Conservation (phyloP, 1,139 yeast species). For the Suhomyces wounanorum region DNA sequence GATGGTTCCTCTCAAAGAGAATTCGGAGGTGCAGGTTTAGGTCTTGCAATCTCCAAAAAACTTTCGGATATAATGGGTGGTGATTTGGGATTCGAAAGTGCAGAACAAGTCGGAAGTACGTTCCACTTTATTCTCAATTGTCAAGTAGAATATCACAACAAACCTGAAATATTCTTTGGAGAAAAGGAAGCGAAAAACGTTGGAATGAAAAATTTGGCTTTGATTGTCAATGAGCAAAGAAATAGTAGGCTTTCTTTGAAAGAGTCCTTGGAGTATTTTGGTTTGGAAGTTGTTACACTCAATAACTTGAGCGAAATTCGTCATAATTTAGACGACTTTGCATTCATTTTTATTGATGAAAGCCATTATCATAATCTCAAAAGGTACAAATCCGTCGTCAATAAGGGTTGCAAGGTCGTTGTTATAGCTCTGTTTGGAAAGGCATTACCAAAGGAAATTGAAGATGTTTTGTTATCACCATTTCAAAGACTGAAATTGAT, state of each 20-base stretch:
- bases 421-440: conserved; percentile 35
- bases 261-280: conserved; percentile 32
- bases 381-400: conserved; percentile 12
- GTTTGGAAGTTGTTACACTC: conserved; percentile 32
- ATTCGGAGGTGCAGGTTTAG: conserved; percentile 64
- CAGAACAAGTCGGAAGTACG: conserved; percentile 54
- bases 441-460: conserved; percentile 27
- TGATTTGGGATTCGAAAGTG: conserved; percentile 50
- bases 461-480: conserved; percentile 36
- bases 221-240: conserved; percentile 38
- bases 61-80: conserved; percentile 64
- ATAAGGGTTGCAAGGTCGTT: conserved; percentile 18
- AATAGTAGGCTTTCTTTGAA: conserved; percentile 36
- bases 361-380: conserved; percentile 20
- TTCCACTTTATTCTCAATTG: conserved; percentile 44
- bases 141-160: conserved; percentile 26
- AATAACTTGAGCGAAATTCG: conserved; percentile 8
- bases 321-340: conserved; percentile 13
- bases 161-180: conserved; percentile 23
- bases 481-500: conserved; percentile 33
- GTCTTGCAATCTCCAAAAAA: conserved; percentile 60
- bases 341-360: conserved; percentile 25
- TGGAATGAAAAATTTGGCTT: conserved; percentile 23
- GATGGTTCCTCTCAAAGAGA: conserved; percentile 60
- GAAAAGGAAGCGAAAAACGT: conserved; percentile 14